Percentiles rank a stretch among this genome's conserved stretches.
Evolutionary conservation across 2,329 filamentous ascomycete species (phyloP).

Genomic region (Claviceps quebecensis): DNA sequence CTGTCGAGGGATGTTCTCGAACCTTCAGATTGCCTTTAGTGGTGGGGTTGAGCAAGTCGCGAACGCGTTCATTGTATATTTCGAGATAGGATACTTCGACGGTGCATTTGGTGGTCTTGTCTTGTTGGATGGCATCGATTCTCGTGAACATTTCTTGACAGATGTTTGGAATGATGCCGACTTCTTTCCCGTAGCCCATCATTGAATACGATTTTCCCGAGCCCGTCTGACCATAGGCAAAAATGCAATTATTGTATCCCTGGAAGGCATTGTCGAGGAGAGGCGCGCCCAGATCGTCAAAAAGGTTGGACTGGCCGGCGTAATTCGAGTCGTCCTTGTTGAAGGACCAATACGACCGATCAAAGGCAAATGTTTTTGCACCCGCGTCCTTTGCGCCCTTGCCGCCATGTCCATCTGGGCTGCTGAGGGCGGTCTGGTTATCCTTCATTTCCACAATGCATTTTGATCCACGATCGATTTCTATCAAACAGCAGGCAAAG

Average conservation of each 20-base stretch:
- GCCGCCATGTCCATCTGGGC: constrained; percentile 47
- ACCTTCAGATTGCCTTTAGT: constrained; percentile 96
- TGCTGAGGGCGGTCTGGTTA: constrained; percentile 72
- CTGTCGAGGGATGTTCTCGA: constrained; percentile 91
- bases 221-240: constrained; percentile 95
- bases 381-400: constrained; percentile 60
- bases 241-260: constrained; percentile 99
- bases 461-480: constrained; percentile 83
- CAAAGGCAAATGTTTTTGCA: constrained; percentile 84
- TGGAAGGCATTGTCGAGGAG: constrained; percentile 95
- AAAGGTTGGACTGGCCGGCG: constrained; percentile 79
- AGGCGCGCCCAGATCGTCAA: constrained; percentile 75
- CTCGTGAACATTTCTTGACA: constrained; percentile 95
- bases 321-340: constrained; percentile 68
- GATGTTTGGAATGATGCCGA: constrained; percentile 91
- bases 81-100: constrained; percentile 97
- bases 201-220: constrained; percentile 99
- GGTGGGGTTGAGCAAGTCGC: constrained; percentile 85
- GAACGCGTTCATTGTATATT: constrained; percentile 97
- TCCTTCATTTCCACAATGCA: constrained; percentile 96
- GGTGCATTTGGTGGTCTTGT: constrained; percentile 71
- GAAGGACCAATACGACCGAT: constrained; percentile 97
- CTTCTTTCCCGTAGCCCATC: constrained; percentile 97
- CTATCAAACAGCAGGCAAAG: constrained; percentile 29
- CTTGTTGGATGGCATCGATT: constrained; percentile 55